Base-by-base conservation (phyloP, 1,284 basidiomycete genomes). In the Phellinidium pouzarii region DNA sequence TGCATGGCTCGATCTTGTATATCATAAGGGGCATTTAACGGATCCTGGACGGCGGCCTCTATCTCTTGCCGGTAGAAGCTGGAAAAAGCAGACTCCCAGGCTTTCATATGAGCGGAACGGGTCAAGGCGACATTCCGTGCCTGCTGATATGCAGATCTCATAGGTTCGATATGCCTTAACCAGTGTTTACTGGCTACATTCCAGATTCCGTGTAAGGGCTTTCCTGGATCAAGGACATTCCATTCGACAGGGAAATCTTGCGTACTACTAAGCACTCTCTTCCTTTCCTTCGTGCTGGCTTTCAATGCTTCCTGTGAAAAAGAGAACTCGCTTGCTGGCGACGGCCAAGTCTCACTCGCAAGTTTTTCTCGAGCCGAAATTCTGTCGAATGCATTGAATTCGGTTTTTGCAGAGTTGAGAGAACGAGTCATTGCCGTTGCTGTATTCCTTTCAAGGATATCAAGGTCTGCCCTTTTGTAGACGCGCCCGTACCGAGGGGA, bases 381-480 rank as follows among this genome's bases (percentile, higher is more conserved):
- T 27, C 34, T 52, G 40, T 40, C 0, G 44, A 53, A 22, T 17
- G 19, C 9, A 19, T 12, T 1, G 26, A 47, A 3, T 12, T 11
- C 7, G 11, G 3, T 9, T 11, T 67, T 64, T 1, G 71, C 61
- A 0, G 53, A 48, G 17, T 57, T 59, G 3, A 83, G 68, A 7
- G 68, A 66, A 11, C 59, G 61, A 0, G 76, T 73, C 77, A 82
- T 78, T 26, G 68, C 66, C 23, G 70, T 69, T 0, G 79, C 76
- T 14, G 83, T 71, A 53, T 84, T 84, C 48, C 74, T 71, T 59
- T 86, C 83, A 34, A 83, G 62, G 22, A 86, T 77, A 55, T 84
- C 80, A 23, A 83, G 65, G 53, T 76, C 66, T 0, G 81, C 80
- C 5, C 79, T 72, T 62, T 86, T 87, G 62, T 72, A 75, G 23